Percentiles rank a stretch among this genome's conserved stretches.
Evolutionary conservation across 1,139 yeast species (phyloP).

Genomic region (Barnettozyma hawaiiensis): DNA sequence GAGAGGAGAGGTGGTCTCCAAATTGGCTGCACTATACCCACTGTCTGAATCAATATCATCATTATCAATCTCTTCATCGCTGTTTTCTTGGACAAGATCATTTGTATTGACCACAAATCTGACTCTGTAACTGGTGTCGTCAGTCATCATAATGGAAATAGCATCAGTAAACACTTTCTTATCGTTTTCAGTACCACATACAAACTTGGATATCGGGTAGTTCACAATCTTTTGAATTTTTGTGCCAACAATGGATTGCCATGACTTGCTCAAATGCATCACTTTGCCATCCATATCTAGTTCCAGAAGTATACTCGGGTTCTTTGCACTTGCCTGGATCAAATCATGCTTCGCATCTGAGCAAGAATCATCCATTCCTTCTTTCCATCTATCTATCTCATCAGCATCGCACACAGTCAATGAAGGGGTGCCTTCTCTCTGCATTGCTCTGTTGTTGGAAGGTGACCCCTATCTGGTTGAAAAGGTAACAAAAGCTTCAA

Average conservation of each 20-base stretch:
- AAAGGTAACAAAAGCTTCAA: neutral
- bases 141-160: conserved; percentile 60
- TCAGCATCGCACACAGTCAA: conserved; percentile 7
- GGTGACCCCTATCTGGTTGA: neutral
- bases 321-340: conserved; percentile 28
- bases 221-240: conserved; percentile 47
- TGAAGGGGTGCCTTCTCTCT: neutral
- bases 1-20: neutral
- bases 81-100: conserved; percentile 23
- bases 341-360: conserved; percentile 21
- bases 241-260: conserved; percentile 71
- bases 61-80: conserved; percentile 20
- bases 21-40: neutral
- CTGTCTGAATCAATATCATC: conserved; percentile 3
- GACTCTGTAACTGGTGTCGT: conserved; percentile 74
- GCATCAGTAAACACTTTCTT: conserved; percentile 66
- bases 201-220: conserved; percentile 56
- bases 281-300: conserved; percentile 73
- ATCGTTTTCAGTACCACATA: conserved; percentile 66
- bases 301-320: conserved; percentile 83
- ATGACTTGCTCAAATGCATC: conserved; percentile 65
- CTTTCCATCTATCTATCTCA: neutral
- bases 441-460: too few species aligned
- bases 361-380: neutral
- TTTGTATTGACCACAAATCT: conserved; percentile 59